Conservation (phyloP, 2,329 filamentous ascomycete species). For the Pyricularia sp. region DNA sequence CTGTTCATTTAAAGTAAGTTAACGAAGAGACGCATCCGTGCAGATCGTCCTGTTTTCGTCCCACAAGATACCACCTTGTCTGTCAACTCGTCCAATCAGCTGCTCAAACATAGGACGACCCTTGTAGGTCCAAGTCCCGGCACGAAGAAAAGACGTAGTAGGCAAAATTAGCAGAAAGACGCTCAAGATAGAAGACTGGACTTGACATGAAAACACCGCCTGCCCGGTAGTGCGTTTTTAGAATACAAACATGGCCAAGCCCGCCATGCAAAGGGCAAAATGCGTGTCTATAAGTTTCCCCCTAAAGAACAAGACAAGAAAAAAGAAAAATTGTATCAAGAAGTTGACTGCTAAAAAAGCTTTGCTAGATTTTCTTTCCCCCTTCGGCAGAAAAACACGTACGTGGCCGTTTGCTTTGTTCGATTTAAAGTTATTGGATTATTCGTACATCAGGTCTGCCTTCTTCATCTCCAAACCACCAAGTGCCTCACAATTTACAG, state of each 20-base stretch:
- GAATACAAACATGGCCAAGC: constrained; percentile 1
- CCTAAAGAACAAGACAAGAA: neutral
- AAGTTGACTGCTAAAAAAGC: neutral
- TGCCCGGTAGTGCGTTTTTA: constrained; percentile 1
- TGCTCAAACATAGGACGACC: neutral
- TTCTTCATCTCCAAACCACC: neutral
- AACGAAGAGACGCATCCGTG: neutral
- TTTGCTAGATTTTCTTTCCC: neutral
- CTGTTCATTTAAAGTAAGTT: neutral
- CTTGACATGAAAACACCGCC: neutral
- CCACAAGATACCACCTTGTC: neutral
- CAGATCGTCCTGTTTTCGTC: neutral
- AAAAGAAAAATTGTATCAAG: neutral
- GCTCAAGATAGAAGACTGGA: neutral
- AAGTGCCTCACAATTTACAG: constrained; percentile 27
- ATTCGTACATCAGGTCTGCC: constrained; percentile 1
- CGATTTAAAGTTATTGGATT: neutral
- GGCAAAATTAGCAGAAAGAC: neutral
- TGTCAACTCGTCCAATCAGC: neutral
- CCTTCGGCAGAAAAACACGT: neutral
- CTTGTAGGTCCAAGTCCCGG: neutral
- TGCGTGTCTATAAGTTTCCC: neutral
- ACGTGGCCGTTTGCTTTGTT: neutral
- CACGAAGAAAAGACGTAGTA: neutral
- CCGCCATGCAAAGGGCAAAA: neutral